phyloP scores from a whole-genome alignment of 1,284 basidiomycete species.

The Ganoderma meredithae region DNA sequence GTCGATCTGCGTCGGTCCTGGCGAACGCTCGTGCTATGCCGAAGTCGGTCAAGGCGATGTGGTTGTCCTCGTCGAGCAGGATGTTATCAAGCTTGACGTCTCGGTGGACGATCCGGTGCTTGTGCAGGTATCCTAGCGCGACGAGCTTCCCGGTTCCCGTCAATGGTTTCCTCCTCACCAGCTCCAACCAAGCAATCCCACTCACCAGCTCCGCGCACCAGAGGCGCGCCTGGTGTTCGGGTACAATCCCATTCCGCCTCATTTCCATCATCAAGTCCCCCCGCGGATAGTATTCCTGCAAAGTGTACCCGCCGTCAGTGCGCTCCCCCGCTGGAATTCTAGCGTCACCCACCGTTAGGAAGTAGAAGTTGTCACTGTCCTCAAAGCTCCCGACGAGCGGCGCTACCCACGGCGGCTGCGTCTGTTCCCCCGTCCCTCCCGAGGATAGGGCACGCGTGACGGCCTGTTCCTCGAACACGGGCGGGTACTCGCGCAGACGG shows the following conservation, averaged over 20 bases:
- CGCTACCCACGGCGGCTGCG: constrained; percentile 21
- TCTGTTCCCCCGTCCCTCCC: neutral
- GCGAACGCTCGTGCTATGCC: constrained; percentile 62
- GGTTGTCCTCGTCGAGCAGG: constrained; percentile 68
- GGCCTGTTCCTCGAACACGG: constrained; percentile 34
- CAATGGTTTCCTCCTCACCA: constrained; percentile 53
- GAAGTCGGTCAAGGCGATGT: constrained; percentile 73
- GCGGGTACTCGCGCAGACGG: constrained; percentile 29
- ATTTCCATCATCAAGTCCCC: constrained; percentile 37
- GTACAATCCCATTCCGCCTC: constrained; percentile 27
- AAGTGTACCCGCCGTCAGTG: neutral
- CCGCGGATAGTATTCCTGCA: constrained; percentile 35
- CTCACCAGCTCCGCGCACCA: constrained; percentile 40
- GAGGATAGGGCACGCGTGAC: constrained; percentile 22
- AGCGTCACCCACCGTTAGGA: constrained; percentile 35
- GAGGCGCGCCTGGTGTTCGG: constrained; percentile 26
- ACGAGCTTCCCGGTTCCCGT: constrained; percentile 25
- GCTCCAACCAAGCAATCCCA: constrained; percentile 28
- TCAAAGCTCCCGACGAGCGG: constrained; percentile 38
- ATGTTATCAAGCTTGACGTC: constrained; percentile 66
- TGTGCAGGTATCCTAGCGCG: constrained; percentile 50
- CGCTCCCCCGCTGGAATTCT: neutral
- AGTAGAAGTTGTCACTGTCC: constrained; percentile 43
- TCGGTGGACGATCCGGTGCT: constrained; percentile 46
- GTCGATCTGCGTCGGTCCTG: constrained; percentile 42